These are phyloP conservation scores for Huntiella omanensis DNA, from an alignment of 2,329 filamentous ascomycete genomes.

Conservation along the genomic window DNA sequence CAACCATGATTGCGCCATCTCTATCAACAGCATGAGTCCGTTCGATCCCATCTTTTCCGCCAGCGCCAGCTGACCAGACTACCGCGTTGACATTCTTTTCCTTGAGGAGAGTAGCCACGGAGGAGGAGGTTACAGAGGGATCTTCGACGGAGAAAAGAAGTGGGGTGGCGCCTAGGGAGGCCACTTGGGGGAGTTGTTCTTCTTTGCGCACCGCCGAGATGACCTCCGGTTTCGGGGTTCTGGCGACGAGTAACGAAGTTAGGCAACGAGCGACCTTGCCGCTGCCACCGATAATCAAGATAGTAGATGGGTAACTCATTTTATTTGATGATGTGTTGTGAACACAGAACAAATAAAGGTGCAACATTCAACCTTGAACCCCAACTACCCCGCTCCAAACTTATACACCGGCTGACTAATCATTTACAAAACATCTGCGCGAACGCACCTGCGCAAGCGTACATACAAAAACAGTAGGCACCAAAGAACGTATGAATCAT, in stretches of 20 bases:
- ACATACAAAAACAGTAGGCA: no score
- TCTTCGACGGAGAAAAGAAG: conserved; percentile 25
- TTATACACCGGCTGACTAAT: no score
- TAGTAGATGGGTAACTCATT: conserved; percentile 13
- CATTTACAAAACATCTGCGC: no score
- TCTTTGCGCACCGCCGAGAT: conserved; percentile 16
- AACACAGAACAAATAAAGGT: background rate
- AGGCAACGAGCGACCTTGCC: conserved; percentile 15
- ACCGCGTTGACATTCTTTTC: conserved; percentile 17
- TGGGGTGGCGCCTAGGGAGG: conserved; percentile 22
- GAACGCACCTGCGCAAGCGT: no score
- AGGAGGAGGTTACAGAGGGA: conserved; percentile 19
- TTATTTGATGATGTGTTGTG: background rate
- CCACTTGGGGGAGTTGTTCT: conserved; percentile 19
- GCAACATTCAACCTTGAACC: background rate
- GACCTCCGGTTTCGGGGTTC: conserved; percentile 13
- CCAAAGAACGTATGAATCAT: no score
- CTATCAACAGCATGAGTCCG: conserved; percentile 26
- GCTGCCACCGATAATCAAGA: conserved; percentile 15
- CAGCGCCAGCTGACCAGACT: conserved; percentile 18
- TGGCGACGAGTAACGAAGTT: conserved; percentile 13
- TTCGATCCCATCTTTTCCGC: conserved; percentile 16
- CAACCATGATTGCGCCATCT: conserved; percentile 25
- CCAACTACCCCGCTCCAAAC: no score
- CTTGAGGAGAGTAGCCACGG: conserved; percentile 21